These are phyloP conservation scores for Chaetoceros muelleri DNA, from an alignment of 108 stramenopile species.

Conservation along the genomic window DNA sequence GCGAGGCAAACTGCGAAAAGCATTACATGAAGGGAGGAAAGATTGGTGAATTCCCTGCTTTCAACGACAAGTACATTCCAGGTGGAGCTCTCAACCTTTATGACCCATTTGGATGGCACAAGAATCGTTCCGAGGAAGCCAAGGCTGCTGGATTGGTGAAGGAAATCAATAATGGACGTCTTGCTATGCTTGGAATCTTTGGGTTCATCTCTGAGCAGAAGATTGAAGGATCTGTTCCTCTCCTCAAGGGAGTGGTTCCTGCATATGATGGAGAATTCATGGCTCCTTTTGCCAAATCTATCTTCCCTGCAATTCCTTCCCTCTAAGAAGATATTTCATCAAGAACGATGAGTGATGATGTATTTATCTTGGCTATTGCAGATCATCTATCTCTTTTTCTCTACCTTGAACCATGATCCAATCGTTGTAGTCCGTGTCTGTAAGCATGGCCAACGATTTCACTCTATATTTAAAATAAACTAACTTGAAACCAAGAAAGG, in stretches of 20 bases:
- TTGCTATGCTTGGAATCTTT: constrained; percentile 34
- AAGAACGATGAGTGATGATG: background rate
- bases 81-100: constrained; percentile 37
- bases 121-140: constrained; percentile 16
- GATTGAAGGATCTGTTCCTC: constrained; percentile 22
- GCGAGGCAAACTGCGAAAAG: constrained; percentile 22
- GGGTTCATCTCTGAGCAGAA: constrained; percentile 19
- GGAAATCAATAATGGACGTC: constrained; percentile 52
- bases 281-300: constrained; percentile 21
- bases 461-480: no score
- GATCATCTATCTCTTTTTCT: background rate
- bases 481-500: no score
- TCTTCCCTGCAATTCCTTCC: constrained; percentile 3
- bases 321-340: background rate
- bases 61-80: constrained; percentile 27
- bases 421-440: no score
- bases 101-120: constrained; percentile 29
- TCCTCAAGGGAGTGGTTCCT: constrained; percentile 20
- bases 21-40: constrained; percentile 53
- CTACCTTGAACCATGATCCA: no score
- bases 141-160: constrained; percentile 19
- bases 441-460: no score
- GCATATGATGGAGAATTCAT: constrained; percentile 26
- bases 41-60: constrained; percentile 35
- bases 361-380: background rate